Conservation (phyloP, 495 filamentous ascomycete genomes). For the Collariella sp. region DNA sequence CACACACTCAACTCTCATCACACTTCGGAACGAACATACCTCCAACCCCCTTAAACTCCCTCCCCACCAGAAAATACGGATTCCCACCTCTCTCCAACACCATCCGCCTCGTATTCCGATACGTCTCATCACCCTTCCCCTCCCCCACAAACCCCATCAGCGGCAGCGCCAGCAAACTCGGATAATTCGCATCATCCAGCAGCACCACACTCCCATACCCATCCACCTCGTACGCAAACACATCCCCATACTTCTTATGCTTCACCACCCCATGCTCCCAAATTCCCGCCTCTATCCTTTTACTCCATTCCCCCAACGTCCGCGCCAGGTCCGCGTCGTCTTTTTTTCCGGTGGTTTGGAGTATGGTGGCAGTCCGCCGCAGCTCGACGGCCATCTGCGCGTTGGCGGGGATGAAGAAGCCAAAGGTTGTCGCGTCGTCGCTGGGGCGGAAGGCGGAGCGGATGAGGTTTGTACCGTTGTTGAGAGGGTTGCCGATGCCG, state of each 20-base stretch:
- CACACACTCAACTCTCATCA: background rate
- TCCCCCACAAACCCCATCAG: constrained; percentile 82
- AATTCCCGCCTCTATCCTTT: constrained; percentile 64
- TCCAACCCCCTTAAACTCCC: constrained; percentile 80
- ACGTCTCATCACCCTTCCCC: constrained; percentile 57
- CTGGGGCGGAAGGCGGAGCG: constrained; percentile 93
- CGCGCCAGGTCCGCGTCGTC: constrained; percentile 38
- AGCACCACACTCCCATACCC: constrained; percentile 84
- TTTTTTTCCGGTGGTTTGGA: constrained; percentile 50
- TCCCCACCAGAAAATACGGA: constrained; percentile 78
- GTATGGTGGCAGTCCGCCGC: constrained; percentile 60
- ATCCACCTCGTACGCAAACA: constrained; percentile 96
- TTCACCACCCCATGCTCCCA: constrained; percentile 84
- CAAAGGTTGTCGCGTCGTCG: constrained; percentile 92
- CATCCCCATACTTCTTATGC: constrained; percentile 73
- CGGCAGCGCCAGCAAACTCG: constrained; percentile 79
- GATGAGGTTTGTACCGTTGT: constrained; percentile 72
- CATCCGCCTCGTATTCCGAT: constrained; percentile 90
- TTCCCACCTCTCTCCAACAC: constrained; percentile 69
- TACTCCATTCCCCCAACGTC: constrained; percentile 52
- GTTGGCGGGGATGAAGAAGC: constrained; percentile 94
- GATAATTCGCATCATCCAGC: constrained; percentile 98
- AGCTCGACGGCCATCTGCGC: constrained; percentile 93
- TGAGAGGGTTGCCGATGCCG: constrained; percentile 86
- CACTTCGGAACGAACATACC: constrained; percentile 38